Percentiles rank a stretch among this genome's conserved stretches.
These are phyloP conservation scores for Eutypella sp. DNA, from an alignment of 2,329 filamentous ascomycete genomes.

Conservation along the genomic window DNA sequence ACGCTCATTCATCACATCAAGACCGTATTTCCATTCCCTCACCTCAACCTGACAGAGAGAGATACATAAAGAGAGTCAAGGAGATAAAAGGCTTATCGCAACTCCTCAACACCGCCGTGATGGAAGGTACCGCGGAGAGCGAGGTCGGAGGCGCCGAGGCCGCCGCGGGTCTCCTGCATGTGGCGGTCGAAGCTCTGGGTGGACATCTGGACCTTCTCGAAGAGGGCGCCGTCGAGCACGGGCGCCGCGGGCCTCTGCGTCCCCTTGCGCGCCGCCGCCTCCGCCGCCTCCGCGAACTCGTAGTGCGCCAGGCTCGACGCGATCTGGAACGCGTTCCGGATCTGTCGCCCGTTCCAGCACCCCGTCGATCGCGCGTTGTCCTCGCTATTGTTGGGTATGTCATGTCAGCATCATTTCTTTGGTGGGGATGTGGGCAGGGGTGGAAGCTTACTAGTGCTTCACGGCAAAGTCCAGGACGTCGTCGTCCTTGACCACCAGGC, in stretches of 20 bases:
- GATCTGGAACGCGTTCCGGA: constrained; percentile 30
- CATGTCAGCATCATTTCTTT: too few species aligned
- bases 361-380: constrained; percentile 21
- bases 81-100: too few species aligned
- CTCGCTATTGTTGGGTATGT: too few species aligned
- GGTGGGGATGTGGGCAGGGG: background rate
- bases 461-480: constrained; percentile 33
- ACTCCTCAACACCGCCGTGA: constrained; percentile 12
- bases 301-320: constrained; percentile 33
- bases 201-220: constrained; percentile 39
- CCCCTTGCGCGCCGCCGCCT: constrained; percentile 26
- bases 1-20: too few species aligned
- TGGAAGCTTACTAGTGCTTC: constrained; percentile 27
- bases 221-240: constrained; percentile 31
- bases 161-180: constrained; percentile 36
- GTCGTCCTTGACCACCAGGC: constrained; percentile 28
- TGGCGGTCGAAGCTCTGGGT: constrained; percentile 37
- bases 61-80: too few species aligned
- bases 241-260: constrained; percentile 31
- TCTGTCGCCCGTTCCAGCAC: constrained; percentile 31
- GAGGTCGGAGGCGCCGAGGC: constrained; percentile 29
- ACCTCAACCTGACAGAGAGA: too few species aligned
- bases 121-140: constrained; percentile 29
- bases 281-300: constrained; percentile 25
- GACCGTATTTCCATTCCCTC: too few species aligned